Conservation (phyloP, 371 early-diverging fungal genomes). For the Circinella umbellata region DNA sequence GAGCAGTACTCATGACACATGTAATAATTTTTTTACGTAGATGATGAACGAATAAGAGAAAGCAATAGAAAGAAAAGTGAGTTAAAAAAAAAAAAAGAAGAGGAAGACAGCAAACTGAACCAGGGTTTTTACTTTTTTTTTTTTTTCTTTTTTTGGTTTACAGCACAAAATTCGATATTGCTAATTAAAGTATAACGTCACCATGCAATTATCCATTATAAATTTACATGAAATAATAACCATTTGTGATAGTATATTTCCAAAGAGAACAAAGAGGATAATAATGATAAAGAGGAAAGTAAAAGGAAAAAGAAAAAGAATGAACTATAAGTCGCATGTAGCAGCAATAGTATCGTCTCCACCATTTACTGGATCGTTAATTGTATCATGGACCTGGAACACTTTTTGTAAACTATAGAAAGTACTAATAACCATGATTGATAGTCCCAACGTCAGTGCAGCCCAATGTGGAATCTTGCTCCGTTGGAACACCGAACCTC, state of each 20-base stretch:
- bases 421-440: constrained; percentile 72
- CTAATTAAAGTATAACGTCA: too few species aligned
- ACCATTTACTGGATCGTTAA: neutral
- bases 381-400: constrained; percentile 1
- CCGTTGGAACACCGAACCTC: constrained; percentile 51
- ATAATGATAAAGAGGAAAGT: too few species aligned
- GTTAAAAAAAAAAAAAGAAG: neutral
- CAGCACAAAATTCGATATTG: neutral
- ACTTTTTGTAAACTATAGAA: constrained; percentile 49
- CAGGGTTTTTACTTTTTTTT: neutral
- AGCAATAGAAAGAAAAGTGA: neutral
- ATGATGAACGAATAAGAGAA: constrained; percentile 3
- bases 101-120: neutral
- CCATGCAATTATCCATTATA: too few species aligned
- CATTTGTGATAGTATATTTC: too few species aligned
- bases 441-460: constrained; percentile 66
- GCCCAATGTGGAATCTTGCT: constrained; percentile 66
- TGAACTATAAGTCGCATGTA: constrained; percentile 11
- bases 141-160: neutral
- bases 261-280: neutral
- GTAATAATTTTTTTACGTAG: neutral
- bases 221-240: too few species aligned
- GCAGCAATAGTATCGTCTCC: neutral
- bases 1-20: constrained; percentile 9
- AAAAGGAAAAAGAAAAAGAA: neutral